These are phyloP conservation scores for Dactylellina cionopaga DNA, from an alignment of 2,329 filamentous ascomycete genomes.

Conservation along the genomic window DNA sequence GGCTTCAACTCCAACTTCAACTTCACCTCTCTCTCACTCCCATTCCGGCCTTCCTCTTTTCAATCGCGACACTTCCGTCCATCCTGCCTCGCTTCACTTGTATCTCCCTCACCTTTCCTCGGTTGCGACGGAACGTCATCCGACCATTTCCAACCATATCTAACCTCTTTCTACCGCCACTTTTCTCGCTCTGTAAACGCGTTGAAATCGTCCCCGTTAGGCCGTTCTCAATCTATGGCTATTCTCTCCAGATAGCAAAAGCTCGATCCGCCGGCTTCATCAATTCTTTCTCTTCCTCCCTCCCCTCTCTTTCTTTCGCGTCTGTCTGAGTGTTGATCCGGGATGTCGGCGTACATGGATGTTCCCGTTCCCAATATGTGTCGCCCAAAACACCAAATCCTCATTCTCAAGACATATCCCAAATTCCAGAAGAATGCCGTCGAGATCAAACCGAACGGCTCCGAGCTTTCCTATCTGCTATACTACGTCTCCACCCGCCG, in stretches of 20 bases:
- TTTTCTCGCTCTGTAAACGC: slow-evolving; percentile 17
- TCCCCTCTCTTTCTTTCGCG: not conserved
- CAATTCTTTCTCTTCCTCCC: not conserved
- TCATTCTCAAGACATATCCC: slow-evolving; percentile 96
- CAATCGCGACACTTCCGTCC: not conserved
- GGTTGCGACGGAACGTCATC: slow-evolving; percentile 50
- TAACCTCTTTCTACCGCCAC: not conserved
- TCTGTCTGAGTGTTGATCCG: too few relatives aligned
- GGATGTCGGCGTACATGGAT: slow-evolving; percentile 52
- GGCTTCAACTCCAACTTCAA: not conserved
- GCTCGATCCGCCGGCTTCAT: slow-evolving; percentile 36
- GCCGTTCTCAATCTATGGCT: slow-evolving; percentile 33
- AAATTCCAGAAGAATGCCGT: slow-evolving; percentile 88
- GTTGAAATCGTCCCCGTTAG: slow-evolving; percentile 2
- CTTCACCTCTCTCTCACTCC: not conserved
- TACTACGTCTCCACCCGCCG: slow-evolving; percentile 95
- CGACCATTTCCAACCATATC: slow-evolving; percentile 26
- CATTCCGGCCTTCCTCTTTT: not conserved
- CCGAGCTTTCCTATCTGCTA: slow-evolving; percentile 93
- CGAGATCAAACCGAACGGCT: slow-evolving; percentile 94
- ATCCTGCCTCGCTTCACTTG: slow-evolving; percentile 15
- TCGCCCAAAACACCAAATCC: slow-evolving; percentile 94
- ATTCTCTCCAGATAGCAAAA: slow-evolving; percentile 18
- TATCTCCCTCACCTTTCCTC: slow-evolving; percentile 26
- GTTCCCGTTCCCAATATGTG: slow-evolving; percentile 52